Base-by-base conservation (phyloP, 2,329 filamentous ascomycete genomes). In the Camillea tinctor region DNA sequence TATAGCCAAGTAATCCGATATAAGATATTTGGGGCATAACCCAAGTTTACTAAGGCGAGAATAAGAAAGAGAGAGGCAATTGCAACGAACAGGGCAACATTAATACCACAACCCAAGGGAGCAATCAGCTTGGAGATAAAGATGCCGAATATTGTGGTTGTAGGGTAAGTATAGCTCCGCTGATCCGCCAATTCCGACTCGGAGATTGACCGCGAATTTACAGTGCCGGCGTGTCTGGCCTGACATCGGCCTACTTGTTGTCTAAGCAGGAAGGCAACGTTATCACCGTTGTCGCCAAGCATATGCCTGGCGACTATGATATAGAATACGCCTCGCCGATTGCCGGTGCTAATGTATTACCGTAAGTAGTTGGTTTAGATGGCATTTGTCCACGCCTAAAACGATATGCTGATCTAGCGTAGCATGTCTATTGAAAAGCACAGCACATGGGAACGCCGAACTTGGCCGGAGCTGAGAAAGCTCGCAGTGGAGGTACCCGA, bases 281-380 rank as follows among this genome's bases (percentile, higher is more conserved):
- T 44, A 58, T 96, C 64, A 93, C 90, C 0, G 80, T 96, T 40
- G 80, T 92, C 30, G 89, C 92, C 19, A 68, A 68, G 57, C 64
- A 68, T 40, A 68, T 68, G 66, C 66, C 66, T 13, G 66, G 93
- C 40, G 93, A 97, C 78, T 95, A 94, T 75, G 90, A 94, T 66
- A 89, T 93, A 66, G 90, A 96, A 79, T 97, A 97, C 74, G 88
- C 91, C 0, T 96, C 91, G 5, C 70, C 70, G 2, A 67, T 65
- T 52, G 70, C 73, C 20, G 73, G 73, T 20, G 73, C 73, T 9
- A 74, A 74, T 52, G 69, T 73, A 36, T 30, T 73, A 23, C 70
- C 71, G 71, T 74, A 66, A 67, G 69, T 62, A 20, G 13, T 11
- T n/a, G 30, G 22, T 7, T n/a, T 20, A n/a, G 13, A n/a, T 6